These are phyloP conservation scores for Trypanosoma grayi DNA, from an alignment of 208 protist genomes.

Conservation along the genomic window DNA sequence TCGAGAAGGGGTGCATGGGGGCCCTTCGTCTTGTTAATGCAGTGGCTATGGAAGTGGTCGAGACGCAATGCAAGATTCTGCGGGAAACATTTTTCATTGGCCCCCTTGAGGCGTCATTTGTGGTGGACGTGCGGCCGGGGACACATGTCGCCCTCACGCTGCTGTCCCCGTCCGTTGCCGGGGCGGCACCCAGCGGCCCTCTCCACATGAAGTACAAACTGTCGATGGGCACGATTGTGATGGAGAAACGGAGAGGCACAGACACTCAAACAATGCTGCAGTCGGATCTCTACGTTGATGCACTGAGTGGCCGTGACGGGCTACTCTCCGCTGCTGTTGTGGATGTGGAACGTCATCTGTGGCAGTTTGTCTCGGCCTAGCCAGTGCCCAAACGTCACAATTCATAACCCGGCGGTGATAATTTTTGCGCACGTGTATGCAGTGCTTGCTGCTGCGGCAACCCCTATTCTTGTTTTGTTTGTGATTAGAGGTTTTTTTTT, in stretches of 20 bases:
- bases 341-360: slow-evolving; percentile 49
- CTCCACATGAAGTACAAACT: slow-evolving; percentile 36
- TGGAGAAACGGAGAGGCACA: slow-evolving; percentile 43
- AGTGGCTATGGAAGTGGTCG: slow-evolving; percentile 63
- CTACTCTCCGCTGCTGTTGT: slow-evolving; percentile 18
- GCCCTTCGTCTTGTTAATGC: slow-evolving; percentile 55
- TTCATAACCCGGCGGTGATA: no score
- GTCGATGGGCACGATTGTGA: slow-evolving; percentile 37
- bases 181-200: background rate
- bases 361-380: slow-evolving; percentile 20
- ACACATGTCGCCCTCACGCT: slow-evolving; percentile 52
- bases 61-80: slow-evolving; percentile 37
- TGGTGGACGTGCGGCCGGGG: slow-evolving; percentile 58
- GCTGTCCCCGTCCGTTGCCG: background rate
- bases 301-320: background rate
- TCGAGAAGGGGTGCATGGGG: slow-evolving; percentile 51
- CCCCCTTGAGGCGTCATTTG: slow-evolving; percentile 29
- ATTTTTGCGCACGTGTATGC: no score
- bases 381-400: no score
- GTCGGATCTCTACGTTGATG: slow-evolving; percentile 16
- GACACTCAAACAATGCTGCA: slow-evolving; percentile 21
- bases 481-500: slow-evolving; percentile 5
- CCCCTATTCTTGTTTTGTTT: background rate
- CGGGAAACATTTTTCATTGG: slow-evolving; percentile 48
- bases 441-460: background rate